Base-by-base conservation (phyloP, 2,329 filamentous ascomycete genomes). In the Aspergillus fijiensis region DNA sequence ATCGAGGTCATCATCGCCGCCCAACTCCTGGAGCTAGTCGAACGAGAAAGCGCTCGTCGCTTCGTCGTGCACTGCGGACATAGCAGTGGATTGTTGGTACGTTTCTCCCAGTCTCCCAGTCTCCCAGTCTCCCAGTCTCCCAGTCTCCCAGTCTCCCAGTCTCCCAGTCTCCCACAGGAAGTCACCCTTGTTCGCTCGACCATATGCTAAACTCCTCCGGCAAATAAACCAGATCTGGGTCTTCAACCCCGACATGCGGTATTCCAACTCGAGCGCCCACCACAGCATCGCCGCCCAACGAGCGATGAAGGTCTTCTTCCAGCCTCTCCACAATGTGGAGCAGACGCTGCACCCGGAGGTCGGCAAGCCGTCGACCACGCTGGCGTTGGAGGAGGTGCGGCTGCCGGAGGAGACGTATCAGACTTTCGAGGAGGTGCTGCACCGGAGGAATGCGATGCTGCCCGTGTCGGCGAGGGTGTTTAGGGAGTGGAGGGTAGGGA, bases 251-350 rank as follows among this genome's bases (percentile, higher is more conserved):
- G 81, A 86, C 60, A 76, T 87, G 47, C 79, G 79, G 54, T 84
- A 86, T 63, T 85, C 85, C 1, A 82, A 78, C 10, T 81, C 80
- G 10, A 68, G 65, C 49, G n/a, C 63, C 10, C 60, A 67, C 1
- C 60, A 69, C 10, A 71, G 57, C 39, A 65, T 73, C 9, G 74
- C 79, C 49, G 67, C 72, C 2, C 74, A 75, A 51, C 79, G 82
- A n/a, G 83, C 83, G 1, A 79, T 84, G 74, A 88, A 87, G 65
- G 74, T 87, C 21, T 80, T 87, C 59, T 87, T 81, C 68, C 77
- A 82, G 63, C 53, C 65, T 2, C 58, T 73, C 2, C 50, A 59
- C 1, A 67, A 79, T 58, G 70, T 72, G 5, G 72, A 73, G 23
- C 65, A 62, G 21, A 63, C 76, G n/a, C 70, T 79, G 10, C 67